Percentiles rank a stretch among this genome's conserved stretches.
Conservation (phyloP, 2,329 filamentous ascomycete genomes). For the Dactylellina drechsleri region DNA sequence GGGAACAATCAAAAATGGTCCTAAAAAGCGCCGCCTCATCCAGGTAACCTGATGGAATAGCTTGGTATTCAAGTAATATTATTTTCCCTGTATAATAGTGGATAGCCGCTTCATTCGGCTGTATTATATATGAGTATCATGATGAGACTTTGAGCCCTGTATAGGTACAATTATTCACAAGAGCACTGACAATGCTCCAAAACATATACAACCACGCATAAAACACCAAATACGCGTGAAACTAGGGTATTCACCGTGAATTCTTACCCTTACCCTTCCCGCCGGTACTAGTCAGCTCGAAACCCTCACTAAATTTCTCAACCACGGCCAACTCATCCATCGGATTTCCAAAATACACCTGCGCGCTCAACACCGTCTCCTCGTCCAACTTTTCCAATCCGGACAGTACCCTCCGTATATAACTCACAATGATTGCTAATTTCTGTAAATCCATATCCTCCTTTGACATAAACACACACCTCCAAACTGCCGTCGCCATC, state of each 20-base stretch:
- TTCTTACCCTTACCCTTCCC: constrained; percentile 56
- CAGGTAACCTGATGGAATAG: not conserved
- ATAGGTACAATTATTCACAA: constrained; percentile 44
- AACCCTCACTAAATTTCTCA: constrained; percentile 61
- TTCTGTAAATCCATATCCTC: constrained; percentile 71
- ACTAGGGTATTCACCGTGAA: constrained; percentile 11
- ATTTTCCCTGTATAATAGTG: not conserved
- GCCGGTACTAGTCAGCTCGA: constrained; percentile 52
- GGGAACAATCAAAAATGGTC: constrained; percentile 43
- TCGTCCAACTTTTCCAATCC: constrained; percentile 68
- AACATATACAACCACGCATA: constrained; percentile 38
- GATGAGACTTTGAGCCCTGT: constrained; percentile 14
- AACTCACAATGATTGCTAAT: constrained; percentile 72
- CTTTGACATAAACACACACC: constrained; percentile 85
- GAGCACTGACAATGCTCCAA: constrained; percentile 1
- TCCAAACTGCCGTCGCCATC: constrained; percentile 85
- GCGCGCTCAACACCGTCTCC: constrained; percentile 65
- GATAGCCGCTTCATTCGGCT: constrained; percentile 5
- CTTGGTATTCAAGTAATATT: not conserved
- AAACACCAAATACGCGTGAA: not conserved
- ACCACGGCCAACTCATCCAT: constrained; percentile 61
- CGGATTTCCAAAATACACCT: constrained; percentile 67
- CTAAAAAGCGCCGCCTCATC: constrained; percentile 32
- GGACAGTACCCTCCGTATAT: constrained; percentile 70
- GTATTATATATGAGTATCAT: constrained; percentile 19